Base-by-base conservation (phyloP, 345 rosid species). In the Gossypium bickii region DNA sequence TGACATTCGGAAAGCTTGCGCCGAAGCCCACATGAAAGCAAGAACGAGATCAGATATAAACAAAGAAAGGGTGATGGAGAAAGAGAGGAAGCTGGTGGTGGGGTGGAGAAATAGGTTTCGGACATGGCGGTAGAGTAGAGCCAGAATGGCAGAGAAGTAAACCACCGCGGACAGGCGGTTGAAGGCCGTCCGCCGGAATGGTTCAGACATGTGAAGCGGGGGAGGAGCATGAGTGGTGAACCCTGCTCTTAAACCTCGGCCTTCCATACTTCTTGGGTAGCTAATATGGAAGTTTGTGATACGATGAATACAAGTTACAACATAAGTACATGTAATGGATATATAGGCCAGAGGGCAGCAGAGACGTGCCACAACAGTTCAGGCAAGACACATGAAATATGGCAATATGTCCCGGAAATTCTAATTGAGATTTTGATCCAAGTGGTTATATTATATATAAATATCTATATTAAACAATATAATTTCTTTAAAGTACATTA, bases 11-110 rank as follows among this genome's bases (percentile, higher is more conserved):
- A 66, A 78, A 38, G 79, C 77, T 47, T 86, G 80, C 3, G 74
- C 0, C 51, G 82, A 71, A 18, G 65, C 17, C 94, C 96, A 92
- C 87, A 86, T 78, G 89, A 90, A 89, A 49, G 94, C 90, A 13
- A 93, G 90, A 67, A 87, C 55, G 1, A 77, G 11, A 17, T 93
- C 94, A 7, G 97, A 72, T 63, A 86, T 44, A 4, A 90, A 77
- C 47, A 93, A 22, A 29, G 76, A 48, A 49, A 83, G 47, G 58
- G 72, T 57, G 44, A 70, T 15, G 16, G 29, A 74, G 70, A 73
- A 51, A 13, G 81, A 77, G 64, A 73, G 22, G 0, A 67, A 16
- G 63, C 34, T 57, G 29, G 62, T 58, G 79, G 63, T 79, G 52
- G 78, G 12, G 55, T 80, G 68, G 77, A 67, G 45, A 62, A 91